Base-by-base conservation (phyloP, 2,329 filamentous ascomycete species). In the Aspergillus versicolor region DNA sequence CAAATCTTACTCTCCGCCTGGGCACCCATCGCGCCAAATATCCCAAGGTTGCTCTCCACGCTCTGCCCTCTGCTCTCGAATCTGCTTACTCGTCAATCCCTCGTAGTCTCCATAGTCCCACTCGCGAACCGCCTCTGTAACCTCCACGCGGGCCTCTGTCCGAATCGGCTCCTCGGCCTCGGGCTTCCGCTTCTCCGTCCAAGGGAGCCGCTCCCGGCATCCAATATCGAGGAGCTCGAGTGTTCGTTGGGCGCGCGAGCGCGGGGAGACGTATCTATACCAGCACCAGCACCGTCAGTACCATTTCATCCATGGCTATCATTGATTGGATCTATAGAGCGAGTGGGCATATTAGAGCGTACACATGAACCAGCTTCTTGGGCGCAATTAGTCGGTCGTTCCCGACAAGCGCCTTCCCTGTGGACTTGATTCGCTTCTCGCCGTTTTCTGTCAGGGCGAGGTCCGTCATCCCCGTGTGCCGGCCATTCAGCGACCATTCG, bases 81-180 rank as follows among this genome's bases (percentile, higher is more conserved):
- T 95, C 63, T 91, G 80, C 15, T 81, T 75, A 60, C 82, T 88
- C 37, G 88, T 91, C 69, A 94, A 82, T 8, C 91, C 91, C 76
- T 96, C 91, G 69, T 95, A 96, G 63, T 88, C 84, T 44, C 90
- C 91, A 69, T 96, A 95, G 75, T 94, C 88, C 91, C 91, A 94
- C 73, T 94, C 90, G 15, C 89, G 83, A 56, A 95, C 85, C 59
- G 87, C 86, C 51, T 90, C 82, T 73, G 74, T 79, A 8, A 63
- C 67, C 0, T 63, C 75, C 17, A 68, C 79, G 2, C 67, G 70
- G 45, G 61, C 62, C 37, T 65, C 65, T 1, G 67, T 74, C 47
- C 58, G 56, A 6, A 60, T 58, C 2, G 56, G 63, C 46, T 75
- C 71, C 22, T 73, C 68, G 1, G 70, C 54, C 45, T 75, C 70